Evolutionary conservation across 1,284 basidiomycete species (phyloP), one percentile per base, ranked within the genome.

Genomic region (Ustilago cynodontis): DNA sequence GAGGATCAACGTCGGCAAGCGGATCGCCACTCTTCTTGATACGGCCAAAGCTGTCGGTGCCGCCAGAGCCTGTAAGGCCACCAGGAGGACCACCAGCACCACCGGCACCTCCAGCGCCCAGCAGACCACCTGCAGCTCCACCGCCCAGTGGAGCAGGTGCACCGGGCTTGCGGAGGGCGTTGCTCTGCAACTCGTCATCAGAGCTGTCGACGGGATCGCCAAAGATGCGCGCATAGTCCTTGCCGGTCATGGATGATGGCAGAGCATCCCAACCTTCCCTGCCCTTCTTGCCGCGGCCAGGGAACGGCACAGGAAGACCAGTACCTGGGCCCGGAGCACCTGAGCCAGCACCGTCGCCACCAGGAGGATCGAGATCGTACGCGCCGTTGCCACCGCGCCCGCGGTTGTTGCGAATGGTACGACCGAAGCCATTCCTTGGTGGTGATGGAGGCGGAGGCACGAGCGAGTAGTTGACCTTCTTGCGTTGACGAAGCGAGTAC

Each of bases 1-100:
- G 89, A 3, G 97, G 97, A 87, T 99, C 97, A 2, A 94, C 92
- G 86, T 99, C 97, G 11, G 97, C 96, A n/a, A 96, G 90, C 51
- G 91, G 94, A 86, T 86, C 76, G 43, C 71, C 75, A 35, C 71
- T 77, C 58, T 66, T 67, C 56, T 90, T 60, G 33, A 78, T 69
- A 41, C 66, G 69, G 35, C 64, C 80, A 59, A 72, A 68, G 56
- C 71, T 69, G 67, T 85, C 75, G 47, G 64, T 71, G 31, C 58
- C 49, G 35, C 84, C 74, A 35, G 64, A 65, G 39, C 57, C 49
- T 22, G 45, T 66, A 24, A 72, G 63, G 14, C 75, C 74, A 31
- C 81, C 82, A 31, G 65, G 71, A 35, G 62, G 75, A 11, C 68
- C 70, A n/a, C 70, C 73, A 2, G 67, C 68, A 16, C 57, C 79